Conservation (phyloP, 208 protist genomes). For the Acanthamoeba lenticulata region DNA sequence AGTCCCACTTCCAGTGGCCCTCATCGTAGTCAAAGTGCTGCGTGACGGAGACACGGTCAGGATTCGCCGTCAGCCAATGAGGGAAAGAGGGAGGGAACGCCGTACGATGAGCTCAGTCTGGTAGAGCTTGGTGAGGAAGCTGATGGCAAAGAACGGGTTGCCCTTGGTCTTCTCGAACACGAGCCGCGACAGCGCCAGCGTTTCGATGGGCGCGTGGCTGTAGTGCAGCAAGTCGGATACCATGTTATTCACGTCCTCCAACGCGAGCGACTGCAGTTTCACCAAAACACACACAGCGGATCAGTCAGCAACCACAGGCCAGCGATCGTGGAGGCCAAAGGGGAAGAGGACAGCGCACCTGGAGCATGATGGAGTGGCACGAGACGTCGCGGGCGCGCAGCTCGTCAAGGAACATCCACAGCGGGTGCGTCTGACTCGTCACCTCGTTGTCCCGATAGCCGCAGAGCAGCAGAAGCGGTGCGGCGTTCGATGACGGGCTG, state of each 20-base stretch:
- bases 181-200: background rate
- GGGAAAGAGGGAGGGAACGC: background rate
- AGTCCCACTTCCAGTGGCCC: background rate
- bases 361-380: background rate
- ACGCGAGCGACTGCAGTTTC: background rate
- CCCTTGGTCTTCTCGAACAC: constrained; percentile 44
- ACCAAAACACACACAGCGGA: background rate
- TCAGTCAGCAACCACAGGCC: background rate
- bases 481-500: background rate
- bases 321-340: no score
- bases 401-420: constrained; percentile 49
- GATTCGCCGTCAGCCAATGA: background rate
- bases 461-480: constrained; percentile 1
- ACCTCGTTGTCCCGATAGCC: constrained; percentile 44
- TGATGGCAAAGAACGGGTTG: constrained; percentile 60
- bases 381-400: background rate
- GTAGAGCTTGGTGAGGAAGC: constrained; percentile 62
- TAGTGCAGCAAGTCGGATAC: background rate
- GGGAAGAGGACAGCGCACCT: background rate
- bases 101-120: constrained; percentile 36
- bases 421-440: background rate
- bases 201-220: background rate
- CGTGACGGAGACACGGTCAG: background rate
- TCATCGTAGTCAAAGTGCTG: background rate
- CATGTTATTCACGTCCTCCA: constrained; percentile 7